Percentiles rank a stretch among this genome's conserved stretches.
Evolutionary conservation across 2,329 filamentous ascomycete species (phyloP).

Genomic region (Acarospora socialis): DNA sequence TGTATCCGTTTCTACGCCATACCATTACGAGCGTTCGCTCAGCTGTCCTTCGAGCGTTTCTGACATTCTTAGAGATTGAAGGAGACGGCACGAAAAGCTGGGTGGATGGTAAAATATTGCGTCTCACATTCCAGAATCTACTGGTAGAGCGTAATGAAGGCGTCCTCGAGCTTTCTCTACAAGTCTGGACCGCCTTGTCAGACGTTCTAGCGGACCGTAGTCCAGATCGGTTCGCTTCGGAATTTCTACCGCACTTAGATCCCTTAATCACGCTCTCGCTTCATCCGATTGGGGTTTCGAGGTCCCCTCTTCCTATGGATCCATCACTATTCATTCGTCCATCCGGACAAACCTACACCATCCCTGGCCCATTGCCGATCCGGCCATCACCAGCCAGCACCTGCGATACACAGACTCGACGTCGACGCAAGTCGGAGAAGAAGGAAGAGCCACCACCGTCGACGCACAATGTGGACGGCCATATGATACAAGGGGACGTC

Average conservation of each 20-base stretch:
- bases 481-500: conserved; percentile 94
- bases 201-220: conserved; percentile 47
- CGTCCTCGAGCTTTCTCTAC: conserved; percentile 67
- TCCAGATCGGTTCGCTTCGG: conserved; percentile 20
- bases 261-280: conserved; percentile 74
- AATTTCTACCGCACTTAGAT: conserved; percentile 62
- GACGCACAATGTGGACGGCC: conserved; percentile 91
- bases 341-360: conserved; percentile 69
- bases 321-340: conserved; percentile 79
- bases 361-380: conserved; percentile 32
- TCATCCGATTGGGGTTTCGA: conserved; percentile 81
- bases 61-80: conserved; percentile 83
- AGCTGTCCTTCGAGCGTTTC: conserved; percentile 79
- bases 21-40: conserved; percentile 93
- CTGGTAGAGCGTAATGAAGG: conserved; percentile 80
- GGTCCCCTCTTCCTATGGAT: conserved; percentile 88
- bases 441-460: conserved; percentile 52
- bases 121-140: conserved; percentile 88
- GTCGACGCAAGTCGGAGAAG: conserved; percentile 75
- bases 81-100: conserved; percentile 69
- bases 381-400: conserved; percentile 32
- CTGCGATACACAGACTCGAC: conserved; percentile 53
- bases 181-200: conserved; percentile 74
- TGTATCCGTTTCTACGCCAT: conserved; percentile 92
- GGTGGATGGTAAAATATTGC: conserved; percentile 78